Evolutionary conservation across 1,284 basidiomycete species (phyloP), one percentile per base, ranked within the genome.

Genomic region (Tilletiopsis washingtonensis): DNA sequence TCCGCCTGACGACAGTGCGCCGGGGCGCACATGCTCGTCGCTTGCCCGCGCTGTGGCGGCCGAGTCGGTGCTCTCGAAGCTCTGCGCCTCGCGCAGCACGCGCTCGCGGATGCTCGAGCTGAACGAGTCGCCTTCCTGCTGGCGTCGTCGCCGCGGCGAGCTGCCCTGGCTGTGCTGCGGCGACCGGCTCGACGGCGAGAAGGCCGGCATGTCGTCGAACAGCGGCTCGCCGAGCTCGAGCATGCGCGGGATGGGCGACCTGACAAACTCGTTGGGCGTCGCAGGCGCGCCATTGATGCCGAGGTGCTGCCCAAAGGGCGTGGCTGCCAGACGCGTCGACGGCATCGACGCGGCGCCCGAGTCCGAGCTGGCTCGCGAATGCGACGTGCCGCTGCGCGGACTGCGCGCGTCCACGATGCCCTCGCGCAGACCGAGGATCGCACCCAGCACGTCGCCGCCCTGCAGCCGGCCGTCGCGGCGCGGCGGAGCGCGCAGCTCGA

Each of bases 371-470:
- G n/a, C n/a, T n/a, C n/a, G n/a, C n/a, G n/a, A n/a, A n/a, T n/a
- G n/a, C n/a, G n/a, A n/a, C n/a, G n/a, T n/a, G n/a, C n/a, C n/a
- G n/a, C n/a, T n/a, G n/a, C n/a, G n/a, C n/a, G n/a, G n/a, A n/a
- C n/a, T n/a, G n/a, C n/a, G n/a, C n/a, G n/a, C 17, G 21, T 26
- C 44, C 7, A n/a, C 23, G 17, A 37, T 45, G 17, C 44, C 44
- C 24, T 45, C 12, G 21, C 46, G 19, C 15, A 67, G 51, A n/a
- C 61, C 63, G n/a, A 68, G 57, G 12, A 68, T 55, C 17, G 65
- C 65, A 5, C 65, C 64, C 11, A 68, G 55, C 19, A 68, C 64
- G 25, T 68, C 65, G 17, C 65, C 65, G 21, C 61, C 56, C 21
- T 64, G 47, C 20, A 68, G 54, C 24, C 58, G 36, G 17, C 32